Evolutionary conservation across 2,329 filamentous ascomycete genomes (phyloP).

Genomic region (Arthrobotrys conoides): DNA sequence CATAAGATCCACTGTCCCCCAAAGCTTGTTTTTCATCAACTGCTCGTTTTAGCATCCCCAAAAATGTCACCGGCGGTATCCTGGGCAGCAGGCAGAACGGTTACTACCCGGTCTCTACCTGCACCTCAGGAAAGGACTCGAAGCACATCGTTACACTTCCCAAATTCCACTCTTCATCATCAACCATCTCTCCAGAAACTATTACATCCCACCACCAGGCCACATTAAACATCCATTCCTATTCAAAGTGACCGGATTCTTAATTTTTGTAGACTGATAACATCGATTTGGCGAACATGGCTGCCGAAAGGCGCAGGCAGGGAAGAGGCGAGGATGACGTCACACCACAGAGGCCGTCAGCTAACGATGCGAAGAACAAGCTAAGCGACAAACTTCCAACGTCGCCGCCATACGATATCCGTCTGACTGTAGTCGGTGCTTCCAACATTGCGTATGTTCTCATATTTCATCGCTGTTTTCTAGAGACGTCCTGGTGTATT

Average conservation of each 20-base stretch:
- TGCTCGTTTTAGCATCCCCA: slow-evolving; percentile 1
- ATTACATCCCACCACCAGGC: neutral
- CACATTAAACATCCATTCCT: neutral
- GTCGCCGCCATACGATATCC: slow-evolving; percentile 42
- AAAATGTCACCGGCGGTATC: slow-evolving; percentile 11
- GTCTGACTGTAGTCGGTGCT: slow-evolving; percentile 42
- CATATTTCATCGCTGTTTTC: neutral
- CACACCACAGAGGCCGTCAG: slow-evolving; percentile 37
- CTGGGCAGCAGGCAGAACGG: neutral
- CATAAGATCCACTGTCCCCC: slow-evolving; percentile 3
- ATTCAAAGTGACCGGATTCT: neutral
- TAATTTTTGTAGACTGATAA: neutral
- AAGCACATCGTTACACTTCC: slow-evolving; percentile 2
- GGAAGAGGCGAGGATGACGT: slow-evolving; percentile 43
- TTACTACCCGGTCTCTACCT: neutral
- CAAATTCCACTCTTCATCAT: neutral
- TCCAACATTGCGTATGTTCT: slow-evolving; percentile 49
- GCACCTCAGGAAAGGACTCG: neutral
- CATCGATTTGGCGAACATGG: slow-evolving; percentile 1
- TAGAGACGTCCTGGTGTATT: neutral
- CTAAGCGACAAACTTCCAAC: slow-evolving; percentile 21
- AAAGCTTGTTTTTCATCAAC: slow-evolving; percentile 9
- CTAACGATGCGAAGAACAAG: slow-evolving; percentile 39
- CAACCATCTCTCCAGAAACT: neutral
- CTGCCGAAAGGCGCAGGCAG: slow-evolving; percentile 1